Base-by-base conservation (phyloP, 352 stramenopile species). In the Phytophthora cryptogea region DNA sequence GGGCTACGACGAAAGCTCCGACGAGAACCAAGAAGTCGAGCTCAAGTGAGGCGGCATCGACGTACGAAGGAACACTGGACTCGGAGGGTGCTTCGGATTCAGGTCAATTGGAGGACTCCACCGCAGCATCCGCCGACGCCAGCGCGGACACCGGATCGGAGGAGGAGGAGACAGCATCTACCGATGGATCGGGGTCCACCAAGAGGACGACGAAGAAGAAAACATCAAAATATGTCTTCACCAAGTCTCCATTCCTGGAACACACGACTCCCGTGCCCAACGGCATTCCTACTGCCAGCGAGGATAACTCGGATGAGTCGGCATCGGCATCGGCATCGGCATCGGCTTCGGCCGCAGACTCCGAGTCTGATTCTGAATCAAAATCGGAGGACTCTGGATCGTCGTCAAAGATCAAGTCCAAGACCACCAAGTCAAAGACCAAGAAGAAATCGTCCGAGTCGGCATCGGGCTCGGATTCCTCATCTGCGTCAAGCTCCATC, bases 241-340 rank as follows among this genome's bases (percentile, higher is more conserved):
- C 68, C 36, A 69, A 64, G 46, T 76, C 68, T 7, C 68, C 68
- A 17, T 73, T 58, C 31, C 55, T 76, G 10, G 39, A 65, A 48
- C 47, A 68, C 31, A 57, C 68, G 26, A 76, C 68, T 10, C 68
- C 68, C 30, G 68, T 70, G 40, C 68, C 68, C 10, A 70, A 76
- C 20, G 68, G 40, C 31, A 70, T 73, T 32, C 46, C 53, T 1
- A 66, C 62, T 5, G 58, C 66, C 0, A 10, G 57, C n/a, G 31
- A 63, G 8, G 44, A 66, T 4, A 36, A 42, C 14, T 61, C 51
- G 8, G 47, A 65, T 5, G 42, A 57, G 9, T 62, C 62, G 11
- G 43, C 28, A 14, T 59, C 30, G 13, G n/a, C 35, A 5, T 46
- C 43, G 20, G 37, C 57, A 4, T 42, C 36, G 9, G n/a, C 36